Conservation (phyloP, 495 filamentous ascomycete species). For the Acidiella bohemica region DNA sequence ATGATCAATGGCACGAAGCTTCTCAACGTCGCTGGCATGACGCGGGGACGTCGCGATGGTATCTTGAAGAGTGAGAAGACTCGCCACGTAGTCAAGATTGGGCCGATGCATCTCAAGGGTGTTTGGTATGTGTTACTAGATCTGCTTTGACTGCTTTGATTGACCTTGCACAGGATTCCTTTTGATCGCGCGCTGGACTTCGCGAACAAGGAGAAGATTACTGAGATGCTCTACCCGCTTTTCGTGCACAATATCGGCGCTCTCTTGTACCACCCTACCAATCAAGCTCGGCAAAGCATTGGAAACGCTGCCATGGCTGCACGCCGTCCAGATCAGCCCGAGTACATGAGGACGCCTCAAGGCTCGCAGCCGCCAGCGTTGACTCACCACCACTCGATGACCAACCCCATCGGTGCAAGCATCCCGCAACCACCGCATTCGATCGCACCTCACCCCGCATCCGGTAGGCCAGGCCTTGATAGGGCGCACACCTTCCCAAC, state of each 20-base stretch:
- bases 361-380: slow-evolving; percentile 59
- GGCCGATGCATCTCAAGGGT: slow-evolving; percentile 96
- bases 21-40: slow-evolving; percentile 96
- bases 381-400: slow-evolving; percentile 66
- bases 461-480: slow-evolving; percentile 59
- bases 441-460: slow-evolving; percentile 60
- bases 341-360: slow-evolving; percentile 35
- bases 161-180: slow-evolving; percentile 60
- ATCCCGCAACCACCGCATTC: slow-evolving; percentile 54
- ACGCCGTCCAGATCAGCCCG: slow-evolving; percentile 45
- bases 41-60: slow-evolving; percentile 83
- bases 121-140: slow-evolving; percentile 63
- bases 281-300: slow-evolving; percentile 52
- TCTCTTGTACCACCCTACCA: slow-evolving; percentile 85
- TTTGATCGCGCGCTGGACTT: slow-evolving; percentile 94
- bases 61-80: slow-evolving; percentile 97
- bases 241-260: slow-evolving; percentile 97
- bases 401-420: slow-evolving; percentile 46
- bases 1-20: slow-evolving; percentile 99
- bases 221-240: slow-evolving; percentile 82
- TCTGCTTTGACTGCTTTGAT: not conserved
- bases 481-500: slow-evolving; percentile 86
- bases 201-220: slow-evolving; percentile 99
- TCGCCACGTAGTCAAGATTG: slow-evolving; percentile 95
- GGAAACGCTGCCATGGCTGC: slow-evolving; percentile 73